Evolutionary conservation across 2,329 filamentous ascomycete genomes (phyloP), one percentile per base, ranked within the genome.

Genomic region (Ceratocystis eucalypticola): DNA sequence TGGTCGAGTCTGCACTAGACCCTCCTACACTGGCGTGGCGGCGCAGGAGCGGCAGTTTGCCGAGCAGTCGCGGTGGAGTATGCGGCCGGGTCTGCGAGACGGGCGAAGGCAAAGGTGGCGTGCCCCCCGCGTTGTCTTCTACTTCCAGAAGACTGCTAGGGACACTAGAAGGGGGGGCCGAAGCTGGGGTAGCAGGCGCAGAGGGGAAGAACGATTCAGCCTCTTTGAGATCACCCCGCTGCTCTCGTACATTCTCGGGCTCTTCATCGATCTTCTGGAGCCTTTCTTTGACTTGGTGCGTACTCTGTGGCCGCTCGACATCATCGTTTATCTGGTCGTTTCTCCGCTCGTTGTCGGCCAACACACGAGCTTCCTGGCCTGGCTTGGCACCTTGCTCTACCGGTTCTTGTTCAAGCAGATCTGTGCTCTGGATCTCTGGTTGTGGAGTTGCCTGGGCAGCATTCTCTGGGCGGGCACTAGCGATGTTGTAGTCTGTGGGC

Each of bases 201-300:
- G 41, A n/a, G 33, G 64, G 4, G 8, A 7, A 30, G 3, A 61
- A n/a, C 8, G 53, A 8, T 15, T 20, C 20, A 17, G 55, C 53
- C 20, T 53, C 65, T 20, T 20, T 15, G 25, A 63, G 5, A n/a
- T 17, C 15, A 22, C 5, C 41, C 20, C 20, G 48, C 20, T 57
- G 30, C 1, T 62, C 66, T 5, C 41, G 55, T 28, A 48, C 25
- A 33, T 63, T 44, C 28, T 65, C 64, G 53, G 63, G 63, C 33
- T 68, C 66, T 37, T 68, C 66, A 8, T 68, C 66, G 28, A 68
- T 68, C 57, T 68, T 68, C 12, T 61, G 30, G 63, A 65, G 66
- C 37, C 63, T 46, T 65, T 68, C 61, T 20, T 65, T 57, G 41
- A 53, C 41, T 41, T 68, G 62, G 7, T 62, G 25, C 30, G 33